A percentile compares a stretch with the other conserved stretches of the same genome.
Evolutionary conservation across 768 basidiomycete genomes (phyloP).

Genomic region (Amanita thiersii): DNA sequence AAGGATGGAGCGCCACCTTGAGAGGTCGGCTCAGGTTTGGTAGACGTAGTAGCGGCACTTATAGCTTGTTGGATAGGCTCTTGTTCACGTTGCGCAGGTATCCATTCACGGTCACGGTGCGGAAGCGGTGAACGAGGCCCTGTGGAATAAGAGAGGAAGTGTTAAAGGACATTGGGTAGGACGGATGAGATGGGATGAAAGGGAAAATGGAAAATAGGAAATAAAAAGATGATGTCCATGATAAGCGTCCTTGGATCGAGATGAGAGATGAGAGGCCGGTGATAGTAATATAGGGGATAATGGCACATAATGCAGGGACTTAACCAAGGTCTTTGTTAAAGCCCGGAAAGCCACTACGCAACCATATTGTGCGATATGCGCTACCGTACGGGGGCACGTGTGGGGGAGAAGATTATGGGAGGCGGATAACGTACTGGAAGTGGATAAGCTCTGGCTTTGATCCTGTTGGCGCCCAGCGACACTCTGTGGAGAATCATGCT

Average conservation of each 20-base stretch:
- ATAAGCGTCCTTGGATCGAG: constrained; percentile 32
- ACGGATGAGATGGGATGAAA: constrained; percentile 24
- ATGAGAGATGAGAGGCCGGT: constrained; percentile 21
- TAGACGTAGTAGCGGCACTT: not conserved
- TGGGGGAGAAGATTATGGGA: constrained; percentile 33
- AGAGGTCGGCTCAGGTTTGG: constrained; percentile 3
- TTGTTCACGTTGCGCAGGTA: constrained; percentile 15
- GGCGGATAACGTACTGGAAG: constrained; percentile 61
- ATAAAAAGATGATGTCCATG: constrained; percentile 31
- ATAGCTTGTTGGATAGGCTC: constrained; percentile 13
- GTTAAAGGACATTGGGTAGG: constrained; percentile 25
- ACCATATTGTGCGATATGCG: constrained; percentile 7
- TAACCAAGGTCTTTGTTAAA: constrained; percentile 15
- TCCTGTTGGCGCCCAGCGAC: constrained; percentile 18
- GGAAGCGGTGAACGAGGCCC: constrained; percentile 38
- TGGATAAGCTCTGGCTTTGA: constrained; percentile 26
- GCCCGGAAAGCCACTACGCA: constrained; percentile 14
- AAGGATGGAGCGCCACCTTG: constrained; percentile 6
- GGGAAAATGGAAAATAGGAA: constrained; percentile 23
- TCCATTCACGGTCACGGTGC: constrained; percentile 20
- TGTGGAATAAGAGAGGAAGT: constrained; percentile 28
- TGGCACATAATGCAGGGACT: constrained; percentile 19
- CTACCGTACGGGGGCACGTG: constrained; percentile 20
- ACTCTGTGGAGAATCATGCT: constrained; percentile 19
- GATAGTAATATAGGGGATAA: constrained; percentile 19